phyloP scores from a whole-genome alignment of 1,139 yeast species.

The Diutina neorugosa region DNA sequence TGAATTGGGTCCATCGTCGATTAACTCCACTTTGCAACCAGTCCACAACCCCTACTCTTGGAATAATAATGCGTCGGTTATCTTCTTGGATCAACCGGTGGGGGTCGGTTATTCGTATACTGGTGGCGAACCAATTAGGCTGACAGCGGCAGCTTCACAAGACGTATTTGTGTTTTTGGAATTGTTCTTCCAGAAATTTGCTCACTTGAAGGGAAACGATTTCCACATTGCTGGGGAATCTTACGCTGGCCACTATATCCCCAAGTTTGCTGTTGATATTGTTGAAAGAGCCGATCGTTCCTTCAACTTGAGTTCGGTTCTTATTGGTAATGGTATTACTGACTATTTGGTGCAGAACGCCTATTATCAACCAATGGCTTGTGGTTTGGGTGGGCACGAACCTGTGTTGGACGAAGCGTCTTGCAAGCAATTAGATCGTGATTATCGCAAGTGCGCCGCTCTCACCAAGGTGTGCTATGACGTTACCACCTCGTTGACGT shows the following conservation, averaged over 20 bases:
- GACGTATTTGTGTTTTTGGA: slow-evolving; percentile 8
- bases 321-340: slow-evolving; percentile 8
- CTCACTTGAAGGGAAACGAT: slow-evolving; percentile 6
- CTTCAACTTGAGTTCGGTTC: slow-evolving; percentile 15
- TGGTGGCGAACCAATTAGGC: slow-evolving; percentile 5
- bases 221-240: slow-evolving; percentile 9
- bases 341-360: slow-evolving; percentile 7
- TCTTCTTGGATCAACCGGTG: slow-evolving; percentile 18
- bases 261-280: slow-evolving; percentile 7
- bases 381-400: slow-evolving; percentile 8
- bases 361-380: slow-evolving; percentile 8
- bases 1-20: slow-evolving; percentile 54
- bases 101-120: slow-evolving; percentile 9
- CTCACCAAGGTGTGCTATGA: slow-evolving; percentile 6
- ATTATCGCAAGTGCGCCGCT: slow-evolving; percentile 6
- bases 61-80: slow-evolving; percentile 58
- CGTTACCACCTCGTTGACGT: slow-evolving; percentile 6
- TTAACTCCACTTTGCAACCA: slow-evolving; percentile 37
- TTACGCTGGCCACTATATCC: slow-evolving; percentile 9
- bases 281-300: slow-evolving; percentile 7
- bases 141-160: slow-evolving; percentile 8
- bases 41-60: slow-evolving; percentile 52
- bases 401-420: slow-evolving; percentile 5
- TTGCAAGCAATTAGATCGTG: slow-evolving; percentile 7
- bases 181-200: slow-evolving; percentile 8